Conservation (phyloP, 768 basidiomycete species). For the Trametes cinnabarina region DNA sequence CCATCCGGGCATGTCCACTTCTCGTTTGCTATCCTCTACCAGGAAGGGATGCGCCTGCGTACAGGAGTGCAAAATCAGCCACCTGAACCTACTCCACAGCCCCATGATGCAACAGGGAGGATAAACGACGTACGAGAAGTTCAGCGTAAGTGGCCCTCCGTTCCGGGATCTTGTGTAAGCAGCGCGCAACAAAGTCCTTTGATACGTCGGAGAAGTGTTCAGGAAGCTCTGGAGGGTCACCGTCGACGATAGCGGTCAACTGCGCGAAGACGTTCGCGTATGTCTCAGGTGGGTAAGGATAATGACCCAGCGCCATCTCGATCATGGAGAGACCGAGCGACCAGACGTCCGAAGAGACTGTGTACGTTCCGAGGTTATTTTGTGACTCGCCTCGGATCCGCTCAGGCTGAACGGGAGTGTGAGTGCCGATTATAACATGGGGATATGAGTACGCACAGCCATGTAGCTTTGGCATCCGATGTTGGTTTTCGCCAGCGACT, state of each 20-base stretch:
- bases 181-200: slow-evolving; percentile 77
- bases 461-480: slow-evolving; percentile 99
- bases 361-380: slow-evolving; percentile 84
- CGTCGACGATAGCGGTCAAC: slow-evolving; percentile 93
- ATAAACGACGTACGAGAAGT: slow-evolving; percentile 54
- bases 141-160: slow-evolving; percentile 80
- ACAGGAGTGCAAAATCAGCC: not conserved
- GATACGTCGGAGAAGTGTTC: slow-evolving; percentile 66
- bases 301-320: slow-evolving; percentile 85
- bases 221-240: slow-evolving; percentile 86
- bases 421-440: not conserved
- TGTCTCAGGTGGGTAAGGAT: slow-evolving; percentile 97
- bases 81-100: not conserved
- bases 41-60: slow-evolving; percentile 78
- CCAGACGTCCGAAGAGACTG: slow-evolving; percentile 97
- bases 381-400: slow-evolving; percentile 94
- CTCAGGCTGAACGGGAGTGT: slow-evolving; percentile 64
- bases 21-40: slow-evolving; percentile 49
- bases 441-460: slow-evolving; percentile 64
- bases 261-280: slow-evolving; percentile 98
- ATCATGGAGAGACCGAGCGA: slow-evolving; percentile 92
- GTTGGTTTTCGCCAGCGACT: slow-evolving; percentile 94
- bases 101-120: not conserved
- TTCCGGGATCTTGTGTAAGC: slow-evolving; percentile 79
- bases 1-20: slow-evolving; percentile 88